Evolutionary conservation across 129 eudicot species (phyloP), one percentile per base, ranked within the genome.

Genomic region (Smallanthus sonchifolius): DNA sequence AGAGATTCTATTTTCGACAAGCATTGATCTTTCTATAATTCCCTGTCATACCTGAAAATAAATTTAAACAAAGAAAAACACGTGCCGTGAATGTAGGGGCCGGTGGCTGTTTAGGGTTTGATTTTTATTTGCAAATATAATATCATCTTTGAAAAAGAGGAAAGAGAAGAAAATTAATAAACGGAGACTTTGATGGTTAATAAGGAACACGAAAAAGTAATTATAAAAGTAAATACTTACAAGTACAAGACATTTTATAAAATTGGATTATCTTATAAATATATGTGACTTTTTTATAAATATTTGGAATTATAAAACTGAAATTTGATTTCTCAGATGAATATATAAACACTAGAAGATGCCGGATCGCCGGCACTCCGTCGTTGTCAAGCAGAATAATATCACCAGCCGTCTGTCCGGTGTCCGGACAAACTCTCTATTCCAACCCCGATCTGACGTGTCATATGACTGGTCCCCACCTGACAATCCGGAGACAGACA

Each of bases 1-100:
- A 42, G 86, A 91, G 7, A 91, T 75, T 59, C 95, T 84, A 55
- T 91, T 91, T 7, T 84, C 78, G 4, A 91, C 90, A 8, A 91
- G 75, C 92, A 86, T 91, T 4, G 97, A 59, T 0, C 90, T 82
- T 63, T 74, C 80, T 5, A 86, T 86, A 0, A 24, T 24, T 37
- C 40, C 6, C 97, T 90, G 3, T 32, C 57, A 77, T 91, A 66
- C 54, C 37, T 66, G 55, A 42, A 40, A 40, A 17, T 42, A 42
- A 1, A 35, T 66, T 19, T 42, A 66, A 10, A 66, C 0, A 7
- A 39, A 39, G 44, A 39, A 39, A 36, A 36, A 36, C 5, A 36
- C 30, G 30, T 24, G 30, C 30, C 30, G 30, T 24, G 30, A 24
- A 24, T 24, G 30, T 1, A 24, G 30, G 0, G 30, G 30, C 1